Percentiles rank a stretch among this genome's conserved stretches.
Conservation (phyloP, 805 yeast genomes). For the Zygoascus biomembranicola region DNA sequence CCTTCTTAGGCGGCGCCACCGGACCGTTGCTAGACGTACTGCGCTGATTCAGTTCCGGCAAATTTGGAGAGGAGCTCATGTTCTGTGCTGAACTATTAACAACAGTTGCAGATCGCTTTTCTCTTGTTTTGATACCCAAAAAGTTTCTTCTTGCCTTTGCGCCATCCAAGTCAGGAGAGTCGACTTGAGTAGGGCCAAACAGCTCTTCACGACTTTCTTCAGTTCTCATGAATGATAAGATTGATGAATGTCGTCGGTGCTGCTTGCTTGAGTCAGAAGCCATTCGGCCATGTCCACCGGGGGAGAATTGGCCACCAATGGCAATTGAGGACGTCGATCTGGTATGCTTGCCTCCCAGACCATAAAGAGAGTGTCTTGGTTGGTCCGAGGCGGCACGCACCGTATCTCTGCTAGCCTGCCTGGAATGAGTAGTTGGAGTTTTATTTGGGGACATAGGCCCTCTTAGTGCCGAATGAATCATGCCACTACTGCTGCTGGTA, state of each 20-base stretch:
- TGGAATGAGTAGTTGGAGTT: slow-evolving; percentile 3
- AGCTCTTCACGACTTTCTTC: neutral
- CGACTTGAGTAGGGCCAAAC: neutral
- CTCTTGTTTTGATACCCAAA: neutral
- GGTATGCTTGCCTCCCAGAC: slow-evolving; percentile 9
- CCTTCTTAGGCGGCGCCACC: neutral
- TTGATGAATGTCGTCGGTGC: slow-evolving; percentile 19
- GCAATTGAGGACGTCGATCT: slow-evolving; percentile 13
- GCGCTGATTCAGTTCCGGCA: neutral
- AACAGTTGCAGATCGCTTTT: neutral
- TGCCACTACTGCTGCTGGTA: neutral
- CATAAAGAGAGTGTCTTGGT: neutral
- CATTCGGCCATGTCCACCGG: neutral
- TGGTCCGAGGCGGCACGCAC: slow-evolving; percentile 2
- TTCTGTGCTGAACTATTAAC: neutral
- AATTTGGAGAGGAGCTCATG: neutral
- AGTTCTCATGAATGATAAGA: slow-evolving; percentile 12
- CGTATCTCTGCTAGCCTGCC: slow-evolving; percentile 10
- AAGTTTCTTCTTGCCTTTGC: neutral
- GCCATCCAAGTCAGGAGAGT: neutral
- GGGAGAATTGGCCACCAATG: neutral
- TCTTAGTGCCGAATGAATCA: neutral
- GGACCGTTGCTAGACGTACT: neutral
- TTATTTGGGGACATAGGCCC: neutral
- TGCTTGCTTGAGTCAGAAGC: neutral